Evolutionary conservation across 106 monocot species (phyloP).

Genomic region (Apostasia shenzhenica): DNA sequence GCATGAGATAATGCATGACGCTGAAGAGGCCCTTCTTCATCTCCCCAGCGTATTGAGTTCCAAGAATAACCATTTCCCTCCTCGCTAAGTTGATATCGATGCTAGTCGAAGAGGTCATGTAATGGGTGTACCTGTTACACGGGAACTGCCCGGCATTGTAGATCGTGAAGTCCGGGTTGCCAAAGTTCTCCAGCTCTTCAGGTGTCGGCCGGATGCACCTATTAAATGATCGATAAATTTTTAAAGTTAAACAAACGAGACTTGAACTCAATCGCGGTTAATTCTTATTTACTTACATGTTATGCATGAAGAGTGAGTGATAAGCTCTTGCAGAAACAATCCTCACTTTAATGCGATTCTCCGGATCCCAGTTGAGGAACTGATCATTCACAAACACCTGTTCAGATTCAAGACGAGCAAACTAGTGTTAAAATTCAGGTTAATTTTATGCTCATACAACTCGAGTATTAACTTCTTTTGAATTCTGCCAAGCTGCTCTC

Average conservation of each 20-base stretch:
- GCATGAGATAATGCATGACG: slow-evolving; percentile 99
- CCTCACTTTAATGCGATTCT: slow-evolving; percentile 83
- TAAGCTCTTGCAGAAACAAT: slow-evolving; percentile 97
- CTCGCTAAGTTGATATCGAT: slow-evolving; percentile 84
- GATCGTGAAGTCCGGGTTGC: slow-evolving; percentile 94
- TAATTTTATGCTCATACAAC: no score
- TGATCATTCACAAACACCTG: slow-evolving; percentile 99
- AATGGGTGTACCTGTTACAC: slow-evolving; percentile 98
- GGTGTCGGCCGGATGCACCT: slow-evolving; percentile 94
- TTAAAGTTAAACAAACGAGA: neutral
- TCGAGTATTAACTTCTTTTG: no score
- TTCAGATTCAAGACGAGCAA: neutral
- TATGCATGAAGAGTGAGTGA: slow-evolving; percentile 99
- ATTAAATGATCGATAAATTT: neutral
- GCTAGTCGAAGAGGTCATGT: slow-evolving; percentile 98
- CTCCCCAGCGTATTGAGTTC: slow-evolving; percentile 96
- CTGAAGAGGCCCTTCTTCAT: slow-evolving; percentile 99
- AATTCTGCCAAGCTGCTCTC: no score
- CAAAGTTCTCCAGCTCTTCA: slow-evolving; percentile 93
- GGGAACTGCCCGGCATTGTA: slow-evolving; percentile 96
- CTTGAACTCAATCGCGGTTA: no score
- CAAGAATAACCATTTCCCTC: slow-evolving; percentile 98
- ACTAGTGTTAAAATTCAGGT: no score
- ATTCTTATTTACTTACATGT: slow-evolving; percentile 68
- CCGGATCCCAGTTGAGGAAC: slow-evolving; percentile 97